Percentiles rank a stretch among this genome's conserved stretches.
phyloP scores from a whole-genome alignment of 2,329 filamentous ascomycete species.

The Monosporascus sp. region DNA sequence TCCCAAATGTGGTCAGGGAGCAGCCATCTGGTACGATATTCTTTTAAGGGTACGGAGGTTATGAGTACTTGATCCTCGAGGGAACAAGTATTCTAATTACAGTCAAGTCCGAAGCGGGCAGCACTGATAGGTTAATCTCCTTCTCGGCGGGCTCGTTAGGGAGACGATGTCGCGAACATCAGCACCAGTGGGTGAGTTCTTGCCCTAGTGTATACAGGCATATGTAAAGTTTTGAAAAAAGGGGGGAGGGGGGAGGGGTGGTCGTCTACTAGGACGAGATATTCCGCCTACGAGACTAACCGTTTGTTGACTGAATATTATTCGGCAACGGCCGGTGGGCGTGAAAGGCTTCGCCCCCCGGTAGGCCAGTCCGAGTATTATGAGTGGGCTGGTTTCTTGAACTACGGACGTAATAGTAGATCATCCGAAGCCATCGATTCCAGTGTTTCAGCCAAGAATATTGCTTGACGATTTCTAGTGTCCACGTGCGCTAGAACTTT shows the following conservation, averaged over 20 bases:
- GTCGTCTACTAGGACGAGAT: background rate
- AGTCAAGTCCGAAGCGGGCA: background rate
- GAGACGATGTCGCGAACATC: background rate
- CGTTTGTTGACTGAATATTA: slow-evolving; percentile 5
- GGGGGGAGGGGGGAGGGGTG: background rate
- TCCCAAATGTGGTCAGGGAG: slow-evolving; percentile 9
- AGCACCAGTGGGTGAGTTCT: background rate
- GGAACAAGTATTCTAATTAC: background rate
- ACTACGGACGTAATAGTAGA: slow-evolving; percentile 26
- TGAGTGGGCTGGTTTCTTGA: slow-evolving; percentile 19
- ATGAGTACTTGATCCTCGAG: background rate
- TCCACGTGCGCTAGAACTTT: slow-evolving; percentile 18
- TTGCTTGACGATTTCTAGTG: slow-evolving; percentile 3
- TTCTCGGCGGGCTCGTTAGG: background rate
- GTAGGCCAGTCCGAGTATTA: slow-evolving; percentile 12
- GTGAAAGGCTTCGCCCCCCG: slow-evolving; percentile 17
- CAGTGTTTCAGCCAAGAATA: slow-evolving; percentile 17
- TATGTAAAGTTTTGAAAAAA: background rate
- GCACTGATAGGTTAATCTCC: background rate
- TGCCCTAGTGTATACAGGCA: background rate
- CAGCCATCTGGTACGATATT: background rate
- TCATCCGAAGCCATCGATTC: slow-evolving; percentile 23
- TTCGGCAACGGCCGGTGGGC: slow-evolving; percentile 24
- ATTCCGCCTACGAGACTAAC: slow-evolving; percentile 5
- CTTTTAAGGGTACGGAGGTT: background rate